phyloP scores from a whole-genome alignment of 139 green algal genomes.

The Nannochloris sp. region DNA sequence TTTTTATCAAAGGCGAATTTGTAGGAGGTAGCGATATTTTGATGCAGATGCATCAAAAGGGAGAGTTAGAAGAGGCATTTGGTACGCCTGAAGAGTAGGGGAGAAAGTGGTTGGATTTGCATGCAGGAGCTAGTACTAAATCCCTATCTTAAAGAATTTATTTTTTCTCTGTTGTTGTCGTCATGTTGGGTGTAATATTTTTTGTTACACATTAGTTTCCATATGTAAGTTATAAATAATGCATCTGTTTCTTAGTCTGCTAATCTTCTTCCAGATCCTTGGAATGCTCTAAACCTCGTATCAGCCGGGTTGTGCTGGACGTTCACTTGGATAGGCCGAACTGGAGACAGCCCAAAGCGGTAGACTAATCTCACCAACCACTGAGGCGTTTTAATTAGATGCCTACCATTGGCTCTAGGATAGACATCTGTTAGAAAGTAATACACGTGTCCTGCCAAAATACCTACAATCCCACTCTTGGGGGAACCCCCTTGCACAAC shows the following conservation, averaged over 20 bases:
- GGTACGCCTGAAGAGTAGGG: slow-evolving; percentile 8
- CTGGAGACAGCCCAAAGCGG: neutral
- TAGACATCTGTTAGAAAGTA: slow-evolving; percentile 31
- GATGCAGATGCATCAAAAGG: slow-evolving; percentile 84
- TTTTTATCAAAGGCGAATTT: slow-evolving; percentile 95
- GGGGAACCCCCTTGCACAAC: slow-evolving; percentile 36
- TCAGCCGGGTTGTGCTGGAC: slow-evolving; percentile 9
- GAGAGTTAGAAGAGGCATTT: slow-evolving; percentile 72
- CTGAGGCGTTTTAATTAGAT: slow-evolving; percentile 24
- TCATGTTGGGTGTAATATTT: neutral
- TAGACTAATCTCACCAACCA: slow-evolving; percentile 16
- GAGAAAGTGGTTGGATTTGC: neutral
- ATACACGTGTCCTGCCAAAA: slow-evolving; percentile 48
- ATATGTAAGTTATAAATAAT: neutral
- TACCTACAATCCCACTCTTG: slow-evolving; percentile 36
- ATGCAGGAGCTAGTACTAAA: too few relatives aligned
- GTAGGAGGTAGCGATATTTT: slow-evolving; percentile 92
- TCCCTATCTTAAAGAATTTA: too few relatives aligned
- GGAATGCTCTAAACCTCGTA: slow-evolving; percentile 28
- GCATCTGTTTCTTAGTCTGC: slow-evolving; percentile 14
- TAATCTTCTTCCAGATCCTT: slow-evolving; percentile 24
- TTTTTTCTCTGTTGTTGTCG: neutral
- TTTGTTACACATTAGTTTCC: neutral
- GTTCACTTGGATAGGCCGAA: slow-evolving; percentile 15
- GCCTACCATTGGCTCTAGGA: slow-evolving; percentile 20